Base-by-base conservation (phyloP, 2,329 filamentous ascomycete species). In the Tolypocladium inflatum region DNA sequence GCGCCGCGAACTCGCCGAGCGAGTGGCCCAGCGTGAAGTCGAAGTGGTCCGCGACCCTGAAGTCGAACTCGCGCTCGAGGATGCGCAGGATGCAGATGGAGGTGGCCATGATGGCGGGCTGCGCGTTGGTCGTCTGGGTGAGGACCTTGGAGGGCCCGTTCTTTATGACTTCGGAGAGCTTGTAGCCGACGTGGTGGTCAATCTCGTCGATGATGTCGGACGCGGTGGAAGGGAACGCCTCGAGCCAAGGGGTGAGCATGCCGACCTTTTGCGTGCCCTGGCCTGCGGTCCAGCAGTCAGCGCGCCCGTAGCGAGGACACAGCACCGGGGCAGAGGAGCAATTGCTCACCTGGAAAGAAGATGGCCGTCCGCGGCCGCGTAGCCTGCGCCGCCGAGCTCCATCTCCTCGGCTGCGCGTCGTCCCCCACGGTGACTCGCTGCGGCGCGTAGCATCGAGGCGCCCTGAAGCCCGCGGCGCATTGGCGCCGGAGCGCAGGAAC, bases 41-140 rank as follows among this genome's bases (percentile, higher is more conserved):
- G 50, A 91, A 86, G 59, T 87, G 80, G 58, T 89, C 83, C 10
- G 78, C 74, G 8, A 86, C 82, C 58, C 83, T 79, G 74, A 97
- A 96, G 45, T 82, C 85, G 69, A 93, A 97, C 64, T 96, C 90
- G 61, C 83, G 78, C 75, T 97, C 91, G 62, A 97, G 80, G 60
- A 97, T 86, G 58, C 90, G 87, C 57, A 97, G 80, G 68, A 97
- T 95, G 59, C 96, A 82, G 68, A 97, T 86, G 35, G 90, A 95
- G 4, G 91, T 94, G 17, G 91, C 90, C 91, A 97, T 96, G 72
- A 97, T 96, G 66, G 93, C 92, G 1, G 93, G 93, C 73, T 97
- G 93, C 4, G 93, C 89, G 70, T 96, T 92, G 63, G 89, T 84
- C 5, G 93, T 97, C 58, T 84, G 82, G 45, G 90, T 95, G 58